Base-by-base conservation (phyloP, 441 rosid genomes). In the Francoa sonchifolia region DNA sequence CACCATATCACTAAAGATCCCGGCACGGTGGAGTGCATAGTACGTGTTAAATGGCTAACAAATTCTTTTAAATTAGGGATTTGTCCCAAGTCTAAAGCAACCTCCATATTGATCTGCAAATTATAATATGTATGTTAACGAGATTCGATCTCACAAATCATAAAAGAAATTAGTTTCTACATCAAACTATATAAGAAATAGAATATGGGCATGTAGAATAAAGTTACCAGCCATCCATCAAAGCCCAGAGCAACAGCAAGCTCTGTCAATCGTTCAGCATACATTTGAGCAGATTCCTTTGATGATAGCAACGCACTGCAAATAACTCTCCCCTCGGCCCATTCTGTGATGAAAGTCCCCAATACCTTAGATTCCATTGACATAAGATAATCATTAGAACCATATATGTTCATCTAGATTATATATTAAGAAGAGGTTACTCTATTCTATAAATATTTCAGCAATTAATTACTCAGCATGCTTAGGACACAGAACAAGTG, bases 151-250 rank as follows among this genome's bases (percentile, higher is more conserved):
- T n/a, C n/a, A n/a, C n/a, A n/a, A n/a, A n/a, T n/a, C n/a, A n/a
- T n/a, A n/a, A n/a, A n/a, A n/a, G n/a, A n/a, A n/a, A n/a, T n/a
- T n/a, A n/a, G n/a, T n/a, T n/a, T n/a, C n/a, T n/a, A n/a, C n/a
- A n/a, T n/a, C n/a, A n/a, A n/a, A n/a, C n/a, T n/a, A n/a, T n/a
- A n/a, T n/a, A n/a, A n/a, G n/a, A n/a, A n/a, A n/a, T 26, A 3
- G 31, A 5, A 33, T 3, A 32, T 11, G 10, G 5, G 32, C 20
- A 21, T 19, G 15, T 32, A 42, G 17, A 31, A 28, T 15, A 33
- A 19, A 39, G 14, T 20, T 65, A 89, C 97, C 78, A 82, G 82
- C 95, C 97, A 89, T 8, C 94, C 97, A 45, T 89, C 95, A 44
- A 84, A 82, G 32, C 88, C 88, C 47, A 89, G 58, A 35, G 62